phyloP scores from a whole-genome alignment of 2,329 filamentous ascomycete genomes.

The Epichloe sp. region DNA sequence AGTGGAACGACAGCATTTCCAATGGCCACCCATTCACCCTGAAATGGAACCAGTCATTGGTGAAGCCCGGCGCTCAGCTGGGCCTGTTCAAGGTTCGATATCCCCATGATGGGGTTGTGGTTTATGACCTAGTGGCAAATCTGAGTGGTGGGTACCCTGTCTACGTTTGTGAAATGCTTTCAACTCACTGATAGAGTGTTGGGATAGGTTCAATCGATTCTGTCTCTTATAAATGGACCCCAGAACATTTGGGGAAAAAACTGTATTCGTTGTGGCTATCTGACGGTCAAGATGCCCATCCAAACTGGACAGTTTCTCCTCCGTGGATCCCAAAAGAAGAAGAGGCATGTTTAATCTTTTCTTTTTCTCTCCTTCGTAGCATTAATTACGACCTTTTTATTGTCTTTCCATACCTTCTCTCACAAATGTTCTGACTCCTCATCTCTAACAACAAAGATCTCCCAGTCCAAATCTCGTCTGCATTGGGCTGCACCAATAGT shows the following conservation, averaged over 20 bases:
- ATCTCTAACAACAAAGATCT: background rate
- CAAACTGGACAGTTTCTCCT: conserved; percentile 19
- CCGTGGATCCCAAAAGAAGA: conserved; percentile 18
- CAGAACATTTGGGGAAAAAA: conserved; percentile 13
- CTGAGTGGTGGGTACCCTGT: conserved; percentile 16
- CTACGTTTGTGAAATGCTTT: background rate
- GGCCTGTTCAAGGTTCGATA: conserved; percentile 19
- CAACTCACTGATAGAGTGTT: conserved; percentile 4
- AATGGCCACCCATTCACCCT: conserved; percentile 17
- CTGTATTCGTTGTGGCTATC: conserved; percentile 19
- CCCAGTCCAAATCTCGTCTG: conserved; percentile 11
- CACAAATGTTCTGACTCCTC: background rate
- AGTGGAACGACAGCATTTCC: conserved; percentile 22
- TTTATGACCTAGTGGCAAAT: conserved; percentile 17
- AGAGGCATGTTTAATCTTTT: conserved; percentile 8
- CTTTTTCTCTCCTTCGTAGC: background rate
- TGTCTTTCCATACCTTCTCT: too few relatives aligned
- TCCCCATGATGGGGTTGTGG: conserved; percentile 16
- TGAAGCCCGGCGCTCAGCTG: conserved; percentile 11
- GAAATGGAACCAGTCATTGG: conserved; percentile 18
- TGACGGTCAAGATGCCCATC: conserved; percentile 9
- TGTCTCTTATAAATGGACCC: conserved; percentile 17
- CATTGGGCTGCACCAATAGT: conserved; percentile 17
- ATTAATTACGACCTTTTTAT: background rate
- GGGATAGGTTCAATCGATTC: conserved; percentile 13